Base-by-base conservation (phyloP, 2,329 filamentous ascomycete species). In the Ceratocystis cacaofunesta region DNA sequence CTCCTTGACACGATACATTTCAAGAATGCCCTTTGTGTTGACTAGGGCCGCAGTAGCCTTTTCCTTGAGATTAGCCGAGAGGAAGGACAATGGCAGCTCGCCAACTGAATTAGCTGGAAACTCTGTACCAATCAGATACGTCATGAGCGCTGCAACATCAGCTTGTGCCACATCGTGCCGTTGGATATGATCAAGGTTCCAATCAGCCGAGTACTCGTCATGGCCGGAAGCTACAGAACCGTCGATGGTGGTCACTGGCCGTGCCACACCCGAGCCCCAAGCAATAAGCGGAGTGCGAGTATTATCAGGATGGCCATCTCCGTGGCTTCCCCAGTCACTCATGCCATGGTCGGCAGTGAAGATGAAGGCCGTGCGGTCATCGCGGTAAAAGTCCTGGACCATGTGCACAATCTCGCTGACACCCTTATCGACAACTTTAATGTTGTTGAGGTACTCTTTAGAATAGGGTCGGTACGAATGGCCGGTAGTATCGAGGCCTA, bases 251-350 rank as follows among this genome's bases (percentile, higher is more conserved):
- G 84, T 76, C 61, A 85, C 77, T 0, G 94, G 94, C 69, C 82
- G 82, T 2, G 91, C 90, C 48, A 97, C 84, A 7, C 94, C 94
- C 64, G 94, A 90, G 10, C 94, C 94, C 94, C 94, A 99, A 2
- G 83, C 86, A 70, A 99, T 89, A 41, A 99, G 78, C 0, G 94
- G 94, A 0, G 94, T 99, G 62, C 94, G 84, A 2, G 94, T 99
- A 71, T 97, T 99, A 74, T 99, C 89, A 0, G 94, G 94, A 75
- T 99, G 92, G 6, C 94, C 94, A 74, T 99, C 94, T 46, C 95
- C 95, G 74, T 99, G 95, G 70, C 92, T 97, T n/a, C 95, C 94
- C 87, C 89, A 96, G 75, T 99, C 94, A 72, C 90, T 97, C 94
- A 99, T 99, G 19, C 94, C 94, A 74, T 99, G 94, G 72, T 99